phyloP scores from a whole-genome alignment of 306 rosid genomes.

The Prunus armeniaca region DNA sequence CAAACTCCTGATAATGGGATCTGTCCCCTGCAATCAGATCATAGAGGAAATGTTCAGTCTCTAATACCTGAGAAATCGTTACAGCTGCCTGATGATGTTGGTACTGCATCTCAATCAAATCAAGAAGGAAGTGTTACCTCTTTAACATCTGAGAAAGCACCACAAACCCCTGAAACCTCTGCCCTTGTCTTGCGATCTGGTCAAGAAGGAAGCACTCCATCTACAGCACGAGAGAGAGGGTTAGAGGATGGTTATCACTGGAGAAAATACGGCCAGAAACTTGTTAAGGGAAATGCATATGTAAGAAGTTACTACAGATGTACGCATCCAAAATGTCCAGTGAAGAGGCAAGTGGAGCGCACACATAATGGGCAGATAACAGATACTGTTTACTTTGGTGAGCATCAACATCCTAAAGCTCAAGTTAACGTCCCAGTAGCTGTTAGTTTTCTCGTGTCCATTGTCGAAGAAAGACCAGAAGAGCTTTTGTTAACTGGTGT shows the following conservation, averaged over 20 bases:
- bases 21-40: conserved; percentile 31
- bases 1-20: conserved; percentile 31
- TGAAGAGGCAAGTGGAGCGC: conserved; percentile 75
- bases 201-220: conserved; percentile 41
- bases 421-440: conserved; percentile 43
- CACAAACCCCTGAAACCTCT: conserved; percentile 33
- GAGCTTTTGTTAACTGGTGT: conserved; percentile 34
- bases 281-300: conserved; percentile 70
- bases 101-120: conserved; percentile 34
- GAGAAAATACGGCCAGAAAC: conserved; percentile 94
- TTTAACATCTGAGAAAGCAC: conserved; percentile 35
- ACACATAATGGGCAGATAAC: conserved; percentile 52
- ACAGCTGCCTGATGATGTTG: conserved; percentile 38
- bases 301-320: conserved; percentile 86
- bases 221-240: conserved; percentile 59
- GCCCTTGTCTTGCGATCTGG: conserved; percentile 28
- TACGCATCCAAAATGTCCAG: conserved; percentile 69
- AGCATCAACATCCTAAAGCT: conserved; percentile 74
- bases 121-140: conserved; percentile 44
- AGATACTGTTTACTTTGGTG: conserved; percentile 68
- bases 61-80: conserved; percentile 21
- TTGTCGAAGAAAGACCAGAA: conserved; percentile 37
- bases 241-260: conserved; percentile 88
- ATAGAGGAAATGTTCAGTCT: conserved; percentile 22
- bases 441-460: conserved; percentile 44